A percentile compares a stretch with the other conserved stretches of the same genome.
Conservation (phyloP, 2,329 filamentous ascomycete species). For the Penicillium sp. region DNA sequence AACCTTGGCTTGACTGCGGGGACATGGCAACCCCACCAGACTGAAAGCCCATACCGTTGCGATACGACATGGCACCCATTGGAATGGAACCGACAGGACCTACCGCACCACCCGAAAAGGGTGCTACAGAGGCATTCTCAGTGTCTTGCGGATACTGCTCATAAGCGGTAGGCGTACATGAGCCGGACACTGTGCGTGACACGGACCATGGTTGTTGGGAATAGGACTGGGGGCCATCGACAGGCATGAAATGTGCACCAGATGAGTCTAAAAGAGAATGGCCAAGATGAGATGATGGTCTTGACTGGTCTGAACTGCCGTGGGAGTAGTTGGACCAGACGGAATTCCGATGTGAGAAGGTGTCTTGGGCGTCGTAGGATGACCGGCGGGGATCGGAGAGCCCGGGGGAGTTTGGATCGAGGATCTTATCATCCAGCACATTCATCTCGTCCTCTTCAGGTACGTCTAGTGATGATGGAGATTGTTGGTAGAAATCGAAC, state of each 20-base stretch:
- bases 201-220: constrained; percentile 56
- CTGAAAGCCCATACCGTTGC: constrained; percentile 50
- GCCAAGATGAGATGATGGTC: constrained; percentile 39
- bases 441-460: constrained; percentile 52
- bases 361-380: constrained; percentile 47
- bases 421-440: constrained; percentile 47
- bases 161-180: constrained; percentile 71
- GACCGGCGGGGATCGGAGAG: constrained; percentile 46
- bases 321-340: constrained; percentile 48
- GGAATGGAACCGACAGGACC: constrained; percentile 39
- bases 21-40: constrained; percentile 54
- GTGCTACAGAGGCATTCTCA: constrained; percentile 42
- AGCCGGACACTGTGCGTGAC: constrained; percentile 58
- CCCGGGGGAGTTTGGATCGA: constrained; percentile 48
- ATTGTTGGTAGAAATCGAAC: constrained; percentile 44
- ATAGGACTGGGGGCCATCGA: constrained; percentile 47
- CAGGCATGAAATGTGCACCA: constrained; percentile 61
- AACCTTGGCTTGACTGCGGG: constrained; percentile 58
- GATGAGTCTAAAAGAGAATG: constrained; percentile 49
- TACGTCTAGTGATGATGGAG: constrained; percentile 41
- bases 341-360: constrained; percentile 51
- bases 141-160: constrained; percentile 57
- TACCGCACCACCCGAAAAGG: constrained; percentile 42
- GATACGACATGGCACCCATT: constrained; percentile 40
- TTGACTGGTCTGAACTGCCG: constrained; percentile 41